Percentiles rank a stretch among this genome's conserved stretches.
Conservation (phyloP, 2,329 filamentous ascomycete genomes). For the Colletotrichum lini region DNA sequence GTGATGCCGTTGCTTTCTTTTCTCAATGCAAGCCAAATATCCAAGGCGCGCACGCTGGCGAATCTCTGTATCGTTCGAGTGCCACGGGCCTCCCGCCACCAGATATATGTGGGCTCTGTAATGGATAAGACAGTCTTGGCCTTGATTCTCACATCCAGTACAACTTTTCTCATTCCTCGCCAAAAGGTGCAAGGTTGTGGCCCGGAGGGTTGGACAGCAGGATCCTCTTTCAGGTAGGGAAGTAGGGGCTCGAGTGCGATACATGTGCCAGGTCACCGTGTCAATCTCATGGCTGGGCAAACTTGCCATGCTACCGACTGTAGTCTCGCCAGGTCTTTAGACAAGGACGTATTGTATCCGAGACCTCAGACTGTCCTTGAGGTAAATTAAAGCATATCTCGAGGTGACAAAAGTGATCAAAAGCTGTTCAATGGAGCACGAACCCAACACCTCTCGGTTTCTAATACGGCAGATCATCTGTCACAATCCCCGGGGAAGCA, state of each 20-base stretch:
- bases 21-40: conserved; percentile 6
- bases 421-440: neutral
- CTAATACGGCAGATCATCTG: neutral
- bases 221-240: neutral
- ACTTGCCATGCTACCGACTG: neutral
- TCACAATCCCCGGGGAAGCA: neutral
- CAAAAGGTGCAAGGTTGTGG: neutral
- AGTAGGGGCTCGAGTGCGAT: neutral
- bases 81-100: conserved; percentile 9
- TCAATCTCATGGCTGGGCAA: neutral
- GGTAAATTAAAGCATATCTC: neutral
- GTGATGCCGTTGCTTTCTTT: conserved; percentile 24
- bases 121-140: conserved; percentile 5
- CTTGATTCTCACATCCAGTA: neutral
- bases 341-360: no score
- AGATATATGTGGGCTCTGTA: conserved; percentile 5
- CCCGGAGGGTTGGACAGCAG: neutral
- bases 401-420: neutral
- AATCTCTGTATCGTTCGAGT: conserved; percentile 12
- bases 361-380: neutral
- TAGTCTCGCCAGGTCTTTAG: neutral
- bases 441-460: neutral
- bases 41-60: conserved; percentile 18
- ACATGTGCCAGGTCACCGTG: conserved; percentile 7
- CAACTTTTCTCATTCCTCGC: neutral